Evolutionary conservation across 352 stramenopile species (phyloP).

Genomic region (Phytophthora fragariaefolia): DNA sequence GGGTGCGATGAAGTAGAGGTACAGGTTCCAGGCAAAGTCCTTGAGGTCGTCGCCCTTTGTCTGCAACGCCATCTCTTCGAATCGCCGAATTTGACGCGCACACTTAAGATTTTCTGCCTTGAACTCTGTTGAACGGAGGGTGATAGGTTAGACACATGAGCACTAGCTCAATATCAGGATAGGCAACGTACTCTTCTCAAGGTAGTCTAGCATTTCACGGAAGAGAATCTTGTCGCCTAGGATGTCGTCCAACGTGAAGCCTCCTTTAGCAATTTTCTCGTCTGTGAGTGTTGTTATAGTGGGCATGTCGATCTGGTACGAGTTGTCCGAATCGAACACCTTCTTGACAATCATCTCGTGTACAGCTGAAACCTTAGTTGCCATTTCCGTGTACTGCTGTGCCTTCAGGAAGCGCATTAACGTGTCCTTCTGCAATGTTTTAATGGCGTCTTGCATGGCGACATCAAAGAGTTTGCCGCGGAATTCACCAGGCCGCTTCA

Average conservation of each 20-base stretch:
- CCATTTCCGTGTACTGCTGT: conserved; percentile 82
- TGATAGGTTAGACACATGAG: not conserved
- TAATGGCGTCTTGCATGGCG: conserved; percentile 83
- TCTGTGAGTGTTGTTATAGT: conserved; percentile 61
- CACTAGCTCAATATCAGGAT: no score
- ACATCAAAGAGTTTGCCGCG: conserved; percentile 85
- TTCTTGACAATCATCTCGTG: conserved; percentile 72
- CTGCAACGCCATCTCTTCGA: conserved; percentile 76
- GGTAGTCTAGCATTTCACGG: conserved; percentile 85
- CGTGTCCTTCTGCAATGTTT: conserved; percentile 85
- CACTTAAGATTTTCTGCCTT: conserved; percentile 89
- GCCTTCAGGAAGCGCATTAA: conserved; percentile 83
- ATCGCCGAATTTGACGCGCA: conserved; percentile 77
- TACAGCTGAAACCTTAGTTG: conserved; percentile 56
- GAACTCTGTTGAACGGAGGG: conserved; percentile 69
- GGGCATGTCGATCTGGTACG: conserved; percentile 74
- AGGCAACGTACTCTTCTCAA: conserved; percentile 81
- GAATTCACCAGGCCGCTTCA: conserved; percentile 83
- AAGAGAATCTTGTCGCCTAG: conserved; percentile 85
- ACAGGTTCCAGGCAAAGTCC: conserved; percentile 81
- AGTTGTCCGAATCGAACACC: conserved; percentile 66
- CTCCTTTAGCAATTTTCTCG: conserved; percentile 62
- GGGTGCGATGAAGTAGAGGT: conserved; percentile 84
- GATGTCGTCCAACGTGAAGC: conserved; percentile 83
- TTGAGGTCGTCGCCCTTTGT: conserved; percentile 81